A percentile compares a stretch with the other conserved stretches of the same genome.
Evolutionary conservation across 805 yeast species (phyloP).

Genomic region (Pichia deserticola): DNA sequence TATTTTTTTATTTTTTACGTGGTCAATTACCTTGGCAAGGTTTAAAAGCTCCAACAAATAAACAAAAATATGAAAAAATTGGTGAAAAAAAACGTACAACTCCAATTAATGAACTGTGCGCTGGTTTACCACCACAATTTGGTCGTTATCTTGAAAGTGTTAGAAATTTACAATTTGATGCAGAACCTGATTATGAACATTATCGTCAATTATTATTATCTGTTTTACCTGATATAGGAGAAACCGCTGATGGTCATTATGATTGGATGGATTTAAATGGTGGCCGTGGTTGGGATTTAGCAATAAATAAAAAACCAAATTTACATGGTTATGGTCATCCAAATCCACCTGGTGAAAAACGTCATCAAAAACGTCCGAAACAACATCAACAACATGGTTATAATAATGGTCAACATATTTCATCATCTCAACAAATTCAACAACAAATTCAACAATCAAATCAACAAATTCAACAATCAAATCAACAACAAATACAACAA

Average conservation of each 20-base stretch:
- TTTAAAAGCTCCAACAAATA: constrained; percentile 93
- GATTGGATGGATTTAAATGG: constrained; percentile 97
- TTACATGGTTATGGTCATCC: constrained; percentile 96
- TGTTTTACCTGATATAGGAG: constrained; percentile 66
- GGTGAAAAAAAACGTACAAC: constrained; percentile 95
- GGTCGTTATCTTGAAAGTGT: constrained; percentile 87
- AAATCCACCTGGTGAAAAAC: constrained; percentile 60
- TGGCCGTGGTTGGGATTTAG: constrained; percentile 93
- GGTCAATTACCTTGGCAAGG: constrained; percentile 99
- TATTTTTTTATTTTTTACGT: constrained; percentile 86
- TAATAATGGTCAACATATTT: neutral
- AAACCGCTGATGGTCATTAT: constrained; percentile 76
- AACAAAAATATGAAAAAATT: constrained; percentile 94
- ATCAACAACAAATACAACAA: constrained; percentile 16
- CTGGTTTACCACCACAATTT: constrained; percentile 86
- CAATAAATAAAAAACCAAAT: constrained; percentile 85
- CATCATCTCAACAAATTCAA: constrained; percentile 3
- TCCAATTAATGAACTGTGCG: constrained; percentile 75
- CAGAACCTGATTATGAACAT: constrained; percentile 88
- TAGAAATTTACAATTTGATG: constrained; percentile 85
- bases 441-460: constrained; percentile 9
- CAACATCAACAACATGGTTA: constrained; percentile 16
- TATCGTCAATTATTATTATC: constrained; percentile 71
- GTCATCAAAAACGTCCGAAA: constrained; percentile 33
- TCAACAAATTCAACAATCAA: constrained; percentile 26